A percentile compares a stretch with the other conserved stretches of the same genome.
These are phyloP conservation scores for Kalanchoe fedtschenkoi DNA, from an alignment of 164 flowering plant genomes.

Conservation along the genomic window DNA sequence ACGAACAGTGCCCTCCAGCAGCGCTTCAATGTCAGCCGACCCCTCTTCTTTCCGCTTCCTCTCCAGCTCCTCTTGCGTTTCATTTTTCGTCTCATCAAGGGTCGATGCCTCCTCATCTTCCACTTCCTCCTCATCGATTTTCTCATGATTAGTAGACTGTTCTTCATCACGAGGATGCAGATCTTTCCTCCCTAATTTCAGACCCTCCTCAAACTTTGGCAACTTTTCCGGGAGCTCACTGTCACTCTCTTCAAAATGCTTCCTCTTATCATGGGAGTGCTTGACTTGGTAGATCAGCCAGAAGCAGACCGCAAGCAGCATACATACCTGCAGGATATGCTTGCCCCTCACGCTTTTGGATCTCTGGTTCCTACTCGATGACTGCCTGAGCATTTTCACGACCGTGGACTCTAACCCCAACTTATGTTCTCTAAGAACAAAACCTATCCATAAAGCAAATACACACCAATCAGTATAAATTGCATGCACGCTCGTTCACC, in stretches of 20 bases:
- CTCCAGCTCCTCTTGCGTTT: not conserved
- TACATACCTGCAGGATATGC: constrained; percentile 44
- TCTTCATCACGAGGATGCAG: constrained; percentile 20
- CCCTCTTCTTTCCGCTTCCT: not conserved
- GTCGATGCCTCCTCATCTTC: constrained; percentile 12
- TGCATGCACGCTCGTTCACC: no score
- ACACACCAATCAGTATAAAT: not conserved
- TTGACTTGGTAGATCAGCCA: constrained; percentile 81
- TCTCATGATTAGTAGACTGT: constrained; percentile 11
- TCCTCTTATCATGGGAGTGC: constrained; percentile 52
- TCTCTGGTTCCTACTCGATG: constrained; percentile 44
- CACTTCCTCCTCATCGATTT: constrained; percentile 24
- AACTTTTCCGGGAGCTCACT: constrained; percentile 15
- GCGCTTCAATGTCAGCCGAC: not conserved
- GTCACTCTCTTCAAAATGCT: constrained; percentile 28
- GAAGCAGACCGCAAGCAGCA: constrained; percentile 60
- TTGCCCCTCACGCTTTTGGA: constrained; percentile 49
- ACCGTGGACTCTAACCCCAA: not conserved
- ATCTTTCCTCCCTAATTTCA: constrained; percentile 47
- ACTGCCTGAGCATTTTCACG: constrained; percentile 31
- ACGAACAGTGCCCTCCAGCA: not conserved
- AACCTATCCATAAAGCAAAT: not conserved
- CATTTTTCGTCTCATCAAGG: not conserved
- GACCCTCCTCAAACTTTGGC: constrained; percentile 10
- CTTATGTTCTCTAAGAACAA: not conserved